Percentiles rank a stretch among this genome's conserved stretches.
These are phyloP conservation scores for Fusarium sp. DNA, from an alignment of 2,329 filamentous ascomycete genomes.

Conservation along the genomic window DNA sequence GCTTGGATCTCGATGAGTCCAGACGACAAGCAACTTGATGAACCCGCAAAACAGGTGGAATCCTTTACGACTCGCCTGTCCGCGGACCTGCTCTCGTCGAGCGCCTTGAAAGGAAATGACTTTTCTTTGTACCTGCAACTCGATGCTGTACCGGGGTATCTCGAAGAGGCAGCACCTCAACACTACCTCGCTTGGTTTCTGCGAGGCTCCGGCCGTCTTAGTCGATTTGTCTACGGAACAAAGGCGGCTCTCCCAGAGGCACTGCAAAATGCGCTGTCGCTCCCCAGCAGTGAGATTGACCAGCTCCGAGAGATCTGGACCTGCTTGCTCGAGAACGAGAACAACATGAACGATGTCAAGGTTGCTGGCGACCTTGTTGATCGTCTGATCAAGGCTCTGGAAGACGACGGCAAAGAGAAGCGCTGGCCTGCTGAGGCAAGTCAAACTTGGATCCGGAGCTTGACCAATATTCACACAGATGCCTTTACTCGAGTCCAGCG, in stretches of 20 bases:
- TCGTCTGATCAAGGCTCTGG: slow-evolving; percentile 46
- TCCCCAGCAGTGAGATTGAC: slow-evolving; percentile 22
- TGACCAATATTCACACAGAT: slow-evolving; percentile 53
- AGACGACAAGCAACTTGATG: slow-evolving; percentile 46
- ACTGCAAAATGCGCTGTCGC: slow-evolving; percentile 41
- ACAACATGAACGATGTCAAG: slow-evolving; percentile 51
- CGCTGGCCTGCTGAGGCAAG: slow-evolving; percentile 47
- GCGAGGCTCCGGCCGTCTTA: slow-evolving; percentile 49
- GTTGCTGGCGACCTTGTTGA: slow-evolving; percentile 49
- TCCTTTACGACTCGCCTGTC: slow-evolving; percentile 50
- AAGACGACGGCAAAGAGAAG: slow-evolving; percentile 46
- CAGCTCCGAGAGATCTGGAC: slow-evolving; percentile 45
- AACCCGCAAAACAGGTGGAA: slow-evolving; percentile 48
- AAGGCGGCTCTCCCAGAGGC: slow-evolving; percentile 41
- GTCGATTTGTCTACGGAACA: slow-evolving; percentile 43
- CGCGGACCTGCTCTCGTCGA: slow-evolving; percentile 43
- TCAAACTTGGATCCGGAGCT: slow-evolving; percentile 46
- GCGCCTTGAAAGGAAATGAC: slow-evolving; percentile 39
- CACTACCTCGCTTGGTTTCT: slow-evolving; percentile 53
- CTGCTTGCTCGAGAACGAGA: slow-evolving; percentile 51
- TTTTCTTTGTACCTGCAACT: slow-evolving; percentile 26
- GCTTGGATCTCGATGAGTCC: slow-evolving; percentile 55
- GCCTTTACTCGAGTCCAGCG: slow-evolving; percentile 57
- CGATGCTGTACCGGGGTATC: slow-evolving; percentile 37
- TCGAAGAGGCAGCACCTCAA: slow-evolving; percentile 42